Conservation (phyloP, 164 flowering plant species). For the Umbilicus rupestris region DNA sequence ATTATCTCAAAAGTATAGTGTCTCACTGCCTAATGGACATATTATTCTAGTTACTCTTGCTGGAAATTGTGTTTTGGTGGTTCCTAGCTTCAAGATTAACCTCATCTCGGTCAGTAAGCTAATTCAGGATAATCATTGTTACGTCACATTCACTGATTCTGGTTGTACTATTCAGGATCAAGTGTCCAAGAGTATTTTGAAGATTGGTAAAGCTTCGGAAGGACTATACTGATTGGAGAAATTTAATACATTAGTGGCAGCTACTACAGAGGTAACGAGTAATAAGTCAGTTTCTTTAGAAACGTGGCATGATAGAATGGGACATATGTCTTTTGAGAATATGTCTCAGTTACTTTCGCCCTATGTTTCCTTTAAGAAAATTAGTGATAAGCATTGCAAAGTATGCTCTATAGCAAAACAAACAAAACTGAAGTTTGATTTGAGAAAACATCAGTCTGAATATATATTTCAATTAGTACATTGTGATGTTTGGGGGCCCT, state of each 20-base stretch:
- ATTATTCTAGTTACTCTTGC: neutral
- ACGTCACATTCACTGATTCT: neutral
- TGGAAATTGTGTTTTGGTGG: neutral
- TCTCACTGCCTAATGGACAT: neutral
- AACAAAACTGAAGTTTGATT: neutral
- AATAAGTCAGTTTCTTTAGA: neutral
- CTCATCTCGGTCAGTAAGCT: neutral
- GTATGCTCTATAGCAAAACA: neutral
- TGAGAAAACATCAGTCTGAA: neutral
- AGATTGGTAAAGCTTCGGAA: neutral
- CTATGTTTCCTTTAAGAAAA: neutral
- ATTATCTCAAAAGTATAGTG: neutral
- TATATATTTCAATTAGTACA: neutral
- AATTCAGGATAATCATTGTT: neutral
- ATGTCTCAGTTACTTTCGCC: neutral
- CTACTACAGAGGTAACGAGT: too few relatives aligned
- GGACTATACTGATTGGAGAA: neutral
- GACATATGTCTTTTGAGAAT: neutral
- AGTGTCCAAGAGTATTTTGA: neutral
- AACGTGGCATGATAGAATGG: neutral
- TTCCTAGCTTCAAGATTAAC: neutral
- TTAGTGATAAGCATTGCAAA: neutral
- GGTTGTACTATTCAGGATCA: neutral
- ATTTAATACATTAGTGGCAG: too few relatives aligned
- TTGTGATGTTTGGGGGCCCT: constrained; percentile 1